These are phyloP conservation scores for Malus sylvestris DNA, from an alignment of 306 rosid species.

Conservation along the genomic window DNA sequence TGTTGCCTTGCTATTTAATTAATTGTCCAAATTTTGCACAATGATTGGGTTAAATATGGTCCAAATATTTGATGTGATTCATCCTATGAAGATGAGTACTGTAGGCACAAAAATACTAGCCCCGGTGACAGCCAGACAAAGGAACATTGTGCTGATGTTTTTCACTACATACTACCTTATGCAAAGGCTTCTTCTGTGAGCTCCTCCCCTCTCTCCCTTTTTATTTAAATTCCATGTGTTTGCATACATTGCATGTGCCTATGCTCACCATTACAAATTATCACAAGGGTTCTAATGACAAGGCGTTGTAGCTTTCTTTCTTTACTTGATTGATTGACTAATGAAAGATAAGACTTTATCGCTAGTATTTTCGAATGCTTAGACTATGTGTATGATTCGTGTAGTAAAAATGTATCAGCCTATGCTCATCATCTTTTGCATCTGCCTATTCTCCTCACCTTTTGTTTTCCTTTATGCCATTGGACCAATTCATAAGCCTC, in stretches of 20 bases:
- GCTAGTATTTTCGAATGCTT: too few relatives aligned
- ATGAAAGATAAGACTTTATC: too few relatives aligned
- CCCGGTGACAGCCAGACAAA: constrained; percentile 89
- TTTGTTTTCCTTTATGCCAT: background rate
- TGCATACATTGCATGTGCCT: background rate
- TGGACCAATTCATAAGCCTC: background rate
- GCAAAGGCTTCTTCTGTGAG: constrained; percentile 97
- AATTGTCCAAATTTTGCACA: too few relatives aligned
- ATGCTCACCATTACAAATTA: background rate
- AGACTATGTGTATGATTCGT: too few relatives aligned
- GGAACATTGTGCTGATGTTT: constrained; percentile 96
- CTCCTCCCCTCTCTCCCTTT: constrained; percentile 14
- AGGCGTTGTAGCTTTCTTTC: background rate
- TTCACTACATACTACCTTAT: constrained; percentile 81
- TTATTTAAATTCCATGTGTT: background rate
- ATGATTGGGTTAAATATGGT: constrained; percentile 36
- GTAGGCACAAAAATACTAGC: constrained; percentile 82
- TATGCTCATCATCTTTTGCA: too few relatives aligned
- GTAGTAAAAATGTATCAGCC: too few relatives aligned
- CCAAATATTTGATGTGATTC: constrained; percentile 79
- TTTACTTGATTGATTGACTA: too few relatives aligned
- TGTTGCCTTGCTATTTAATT: too few relatives aligned
- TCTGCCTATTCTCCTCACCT: too few relatives aligned
- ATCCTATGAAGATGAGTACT: constrained; percentile 74
- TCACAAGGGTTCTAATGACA: background rate